These are phyloP conservation scores for Aspergillus aculeatinus DNA, from an alignment of 2,329 filamentous ascomycete species.

Conservation along the genomic window DNA sequence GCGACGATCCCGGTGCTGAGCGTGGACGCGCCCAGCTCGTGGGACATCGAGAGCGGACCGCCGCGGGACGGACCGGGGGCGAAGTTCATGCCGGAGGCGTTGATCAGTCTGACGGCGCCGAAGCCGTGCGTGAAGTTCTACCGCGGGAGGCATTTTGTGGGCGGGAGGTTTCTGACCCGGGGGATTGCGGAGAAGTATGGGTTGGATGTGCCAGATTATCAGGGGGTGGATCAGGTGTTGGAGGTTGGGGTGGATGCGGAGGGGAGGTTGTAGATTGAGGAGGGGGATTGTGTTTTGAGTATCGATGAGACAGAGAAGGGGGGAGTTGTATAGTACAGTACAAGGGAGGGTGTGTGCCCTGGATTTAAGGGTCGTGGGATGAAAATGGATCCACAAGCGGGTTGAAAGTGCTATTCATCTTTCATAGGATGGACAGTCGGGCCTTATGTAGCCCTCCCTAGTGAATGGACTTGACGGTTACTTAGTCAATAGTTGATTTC, in stretches of 20 bases:
- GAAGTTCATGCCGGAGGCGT: conserved; percentile 72
- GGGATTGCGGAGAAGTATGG: conserved; percentile 80
- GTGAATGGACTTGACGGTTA: background rate
- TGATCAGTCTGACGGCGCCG: conserved; percentile 88
- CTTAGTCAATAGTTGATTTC: background rate
- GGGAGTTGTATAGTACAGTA: too few species aligned
- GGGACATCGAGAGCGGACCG: conserved; percentile 87
- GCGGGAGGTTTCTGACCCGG: conserved; percentile 81
- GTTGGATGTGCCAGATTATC: conserved; percentile 77
- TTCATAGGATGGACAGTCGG: too few species aligned
- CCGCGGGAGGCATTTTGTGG: conserved; percentile 84
- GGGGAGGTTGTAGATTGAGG: conserved; percentile 31
- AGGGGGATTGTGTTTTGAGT: too few species aligned
- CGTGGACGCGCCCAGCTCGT: conserved; percentile 90
- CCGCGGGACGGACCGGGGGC: conserved; percentile 74
- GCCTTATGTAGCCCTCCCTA: background rate
- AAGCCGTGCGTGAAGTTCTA: conserved; percentile 87
- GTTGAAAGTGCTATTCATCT: too few species aligned
- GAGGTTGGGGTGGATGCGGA: conserved; percentile 59
- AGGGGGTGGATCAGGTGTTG: conserved; percentile 83
- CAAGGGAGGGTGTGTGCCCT: too few species aligned
- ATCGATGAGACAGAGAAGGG: too few species aligned
- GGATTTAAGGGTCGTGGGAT: background rate
- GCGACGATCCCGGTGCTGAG: conserved; percentile 76
- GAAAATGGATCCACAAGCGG: background rate